Conservation (phyloP, 129 eudicot genomes). For the Ambrosia trifida region DNA sequence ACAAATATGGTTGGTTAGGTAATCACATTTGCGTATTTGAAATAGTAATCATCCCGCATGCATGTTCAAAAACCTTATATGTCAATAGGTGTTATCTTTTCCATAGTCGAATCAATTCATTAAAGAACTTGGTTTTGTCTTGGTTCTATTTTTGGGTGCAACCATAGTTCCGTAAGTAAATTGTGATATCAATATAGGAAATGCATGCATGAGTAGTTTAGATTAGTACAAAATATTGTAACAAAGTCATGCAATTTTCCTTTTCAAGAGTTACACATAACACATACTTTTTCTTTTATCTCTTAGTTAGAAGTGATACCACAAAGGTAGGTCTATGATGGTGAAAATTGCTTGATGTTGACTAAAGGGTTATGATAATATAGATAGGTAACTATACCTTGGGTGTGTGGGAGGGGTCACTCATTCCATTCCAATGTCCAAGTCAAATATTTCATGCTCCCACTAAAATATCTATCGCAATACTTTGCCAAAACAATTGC, state of each 20-base stretch:
- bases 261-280: not conserved
- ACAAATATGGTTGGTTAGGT: slow-evolving; percentile 32
- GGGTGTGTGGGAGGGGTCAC: slow-evolving; percentile 21
- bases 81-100: slow-evolving; percentile 23
- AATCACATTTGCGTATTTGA: slow-evolving; percentile 27
- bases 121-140: slow-evolving; percentile 16
- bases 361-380: slow-evolving; percentile 35
- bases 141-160: slow-evolving; percentile 29
- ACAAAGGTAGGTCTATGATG: slow-evolving; percentile 31
- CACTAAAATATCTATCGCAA: slow-evolving; percentile 11
- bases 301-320: slow-evolving; percentile 29
- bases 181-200: slow-evolving; percentile 28
- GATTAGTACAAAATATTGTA: not conserved
- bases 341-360: slow-evolving; percentile 30
- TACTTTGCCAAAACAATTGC: not conserved
- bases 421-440: slow-evolving; percentile 15
- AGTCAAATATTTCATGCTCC: slow-evolving; percentile 37
- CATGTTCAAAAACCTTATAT: slow-evolving; percentile 30
- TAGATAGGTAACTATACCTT: slow-evolving; percentile 32
- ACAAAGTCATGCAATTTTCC: slow-evolving; percentile 14
- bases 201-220: slow-evolving; percentile 32
- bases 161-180: slow-evolving; percentile 27
- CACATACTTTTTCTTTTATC: slow-evolving; percentile 10
- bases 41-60: slow-evolving; percentile 2
- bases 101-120: slow-evolving; percentile 26